phyloP scores from a whole-genome alignment of 2,329 filamentous ascomycete genomes.

The Apiospora malaysiana region DNA sequence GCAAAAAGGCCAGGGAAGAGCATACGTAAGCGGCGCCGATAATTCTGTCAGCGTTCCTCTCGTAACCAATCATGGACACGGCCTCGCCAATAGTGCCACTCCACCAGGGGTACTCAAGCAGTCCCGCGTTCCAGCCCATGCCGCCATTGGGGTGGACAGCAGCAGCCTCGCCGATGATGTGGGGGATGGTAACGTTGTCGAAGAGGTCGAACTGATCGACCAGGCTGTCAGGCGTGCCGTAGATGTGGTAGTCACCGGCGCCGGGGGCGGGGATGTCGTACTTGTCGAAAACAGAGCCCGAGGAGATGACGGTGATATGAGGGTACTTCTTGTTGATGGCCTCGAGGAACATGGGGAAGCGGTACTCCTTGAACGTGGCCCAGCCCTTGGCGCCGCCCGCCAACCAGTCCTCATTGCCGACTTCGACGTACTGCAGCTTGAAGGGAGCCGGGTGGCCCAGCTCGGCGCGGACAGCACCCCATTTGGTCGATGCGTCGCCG shows the following conservation, averaged over 20 bases:
- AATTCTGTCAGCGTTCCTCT: conserved; percentile 67
- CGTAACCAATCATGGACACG: conserved; percentile 68
- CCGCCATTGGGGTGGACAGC: conserved; percentile 59
- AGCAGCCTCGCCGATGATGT: conserved; percentile 54
- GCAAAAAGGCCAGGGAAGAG: neutral
- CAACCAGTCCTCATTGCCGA: conserved; percentile 73
- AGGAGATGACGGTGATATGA: conserved; percentile 61
- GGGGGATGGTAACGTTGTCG: conserved; percentile 49
- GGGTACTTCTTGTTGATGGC: conserved; percentile 63
- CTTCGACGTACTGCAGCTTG: conserved; percentile 64
- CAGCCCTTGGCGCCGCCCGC: conserved; percentile 53
- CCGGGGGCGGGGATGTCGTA: conserved; percentile 48
- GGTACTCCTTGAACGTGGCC: conserved; percentile 57
- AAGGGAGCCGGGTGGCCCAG: conserved; percentile 68
- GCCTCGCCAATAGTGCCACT: conserved; percentile 68
- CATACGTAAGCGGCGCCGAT: conserved; percentile 56
- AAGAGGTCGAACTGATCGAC: conserved; percentile 57
- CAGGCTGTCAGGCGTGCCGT: conserved; percentile 56
- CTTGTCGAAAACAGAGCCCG: conserved; percentile 50
- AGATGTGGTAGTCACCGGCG: conserved; percentile 58
- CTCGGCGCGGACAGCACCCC: conserved; percentile 62
- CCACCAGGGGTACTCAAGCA: conserved; percentile 59
- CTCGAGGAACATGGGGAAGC: conserved; percentile 64
- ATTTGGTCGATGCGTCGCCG: conserved; percentile 57
- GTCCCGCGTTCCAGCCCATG: conserved; percentile 50